Percentiles rank a stretch among this genome's conserved stretches.
These are phyloP conservation scores for Xylaria castorea DNA, from an alignment of 495 filamentous ascomycete genomes.

Conservation along the genomic window DNA sequence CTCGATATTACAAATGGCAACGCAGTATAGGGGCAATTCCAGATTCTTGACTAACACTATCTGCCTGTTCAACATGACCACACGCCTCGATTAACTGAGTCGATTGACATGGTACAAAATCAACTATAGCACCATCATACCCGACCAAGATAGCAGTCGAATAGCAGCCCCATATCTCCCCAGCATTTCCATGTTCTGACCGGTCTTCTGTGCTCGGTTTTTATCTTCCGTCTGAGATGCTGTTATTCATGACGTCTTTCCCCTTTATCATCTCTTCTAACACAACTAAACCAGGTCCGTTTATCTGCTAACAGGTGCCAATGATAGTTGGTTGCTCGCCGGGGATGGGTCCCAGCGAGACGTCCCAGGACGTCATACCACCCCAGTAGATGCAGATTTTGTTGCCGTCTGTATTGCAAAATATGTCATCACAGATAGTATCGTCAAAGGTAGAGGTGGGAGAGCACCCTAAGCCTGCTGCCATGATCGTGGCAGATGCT, in stretches of 20 bases:
- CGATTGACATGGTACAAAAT: not conserved
- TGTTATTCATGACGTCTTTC: not conserved
- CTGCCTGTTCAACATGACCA: not conserved
- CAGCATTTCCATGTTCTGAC: not conserved
- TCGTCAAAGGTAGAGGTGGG: constrained; percentile 25
- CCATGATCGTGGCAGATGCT: constrained; percentile 19
- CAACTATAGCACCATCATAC: not conserved
- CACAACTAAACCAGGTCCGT: not conserved
- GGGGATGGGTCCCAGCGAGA: constrained; percentile 37
- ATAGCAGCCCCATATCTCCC: not conserved
- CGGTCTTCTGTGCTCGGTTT: not conserved
- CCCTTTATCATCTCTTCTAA: not conserved
- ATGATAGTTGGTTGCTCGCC: constrained; percentile 37
- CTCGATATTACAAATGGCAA: not conserved
- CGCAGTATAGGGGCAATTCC: not conserved
- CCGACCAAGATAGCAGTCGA: constrained; percentile 3
- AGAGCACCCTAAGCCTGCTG: not conserved
- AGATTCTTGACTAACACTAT: not conserved
- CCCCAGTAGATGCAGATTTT: constrained; percentile 40
- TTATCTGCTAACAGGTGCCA: constrained; percentile 31
- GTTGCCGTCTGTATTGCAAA: constrained; percentile 33
- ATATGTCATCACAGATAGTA: constrained; percentile 36
- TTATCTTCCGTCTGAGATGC: not conserved
- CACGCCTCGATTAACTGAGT: not conserved
- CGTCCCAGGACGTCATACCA: constrained; percentile 39